Percentiles rank a stretch among this genome's conserved stretches.
Conservation (phyloP, 768 basidiomycete species). For the Tubosaeta sp. region DNA sequence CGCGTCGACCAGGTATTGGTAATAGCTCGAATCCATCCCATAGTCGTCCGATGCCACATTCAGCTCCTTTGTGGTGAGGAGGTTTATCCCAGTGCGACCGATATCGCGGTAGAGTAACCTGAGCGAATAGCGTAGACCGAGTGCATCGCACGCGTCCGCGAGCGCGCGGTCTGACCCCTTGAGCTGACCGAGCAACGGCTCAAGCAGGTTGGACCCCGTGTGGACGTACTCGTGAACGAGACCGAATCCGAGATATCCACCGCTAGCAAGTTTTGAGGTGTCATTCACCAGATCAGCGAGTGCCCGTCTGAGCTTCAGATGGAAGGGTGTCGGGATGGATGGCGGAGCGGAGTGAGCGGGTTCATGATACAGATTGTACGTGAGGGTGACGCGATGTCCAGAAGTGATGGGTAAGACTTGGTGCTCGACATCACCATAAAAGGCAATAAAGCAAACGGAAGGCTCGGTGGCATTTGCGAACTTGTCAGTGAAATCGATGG, state of each 20-base stretch:
- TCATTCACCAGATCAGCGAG: neutral
- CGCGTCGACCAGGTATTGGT: neutral
- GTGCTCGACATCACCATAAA: conserved; percentile 38
- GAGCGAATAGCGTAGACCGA: conserved; percentile 5
- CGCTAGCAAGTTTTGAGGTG: neutral
- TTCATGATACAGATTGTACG: conserved; percentile 33
- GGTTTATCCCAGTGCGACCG: neutral
- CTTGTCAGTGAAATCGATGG: conserved; percentile 33
- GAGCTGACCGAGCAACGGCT: conserved; percentile 2
- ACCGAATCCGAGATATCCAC: conserved; percentile 10
- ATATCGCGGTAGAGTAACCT: conserved; percentile 1
- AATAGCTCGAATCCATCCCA: neutral
- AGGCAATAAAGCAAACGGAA: conserved; percentile 35
- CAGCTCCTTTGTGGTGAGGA: conserved; percentile 1
- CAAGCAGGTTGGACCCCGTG: neutral
- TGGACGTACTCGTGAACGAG: conserved; percentile 13
- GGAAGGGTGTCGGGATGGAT: neutral
- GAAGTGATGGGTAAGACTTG: conserved; percentile 17
- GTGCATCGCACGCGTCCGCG: neutral
- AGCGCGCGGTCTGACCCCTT: conserved; percentile 11
- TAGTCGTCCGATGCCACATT: neutral
- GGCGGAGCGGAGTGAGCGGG: neutral
- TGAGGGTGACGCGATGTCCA: conserved; percentile 19
- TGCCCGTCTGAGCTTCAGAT: neutral
- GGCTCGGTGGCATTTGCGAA: neutral